Evolutionary conservation across 257 asterid genomes (phyloP).

Genomic region (Plectranthus barbatus): DNA sequence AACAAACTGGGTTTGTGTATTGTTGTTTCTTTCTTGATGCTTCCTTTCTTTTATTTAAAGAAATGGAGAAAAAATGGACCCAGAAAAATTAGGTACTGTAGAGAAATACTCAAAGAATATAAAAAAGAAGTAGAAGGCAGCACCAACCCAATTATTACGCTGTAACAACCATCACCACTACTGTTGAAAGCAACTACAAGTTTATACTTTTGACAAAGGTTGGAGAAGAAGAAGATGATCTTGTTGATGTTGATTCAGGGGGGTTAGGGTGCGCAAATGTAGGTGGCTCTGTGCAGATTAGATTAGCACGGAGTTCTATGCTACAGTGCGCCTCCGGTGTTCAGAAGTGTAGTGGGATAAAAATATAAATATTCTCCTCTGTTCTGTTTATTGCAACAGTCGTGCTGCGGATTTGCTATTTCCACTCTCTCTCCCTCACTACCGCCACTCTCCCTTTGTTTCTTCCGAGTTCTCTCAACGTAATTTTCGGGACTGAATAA

Average conservation of each 20-base stretch:
- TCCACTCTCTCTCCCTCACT: slow-evolving; percentile 6
- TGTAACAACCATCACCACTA: slow-evolving; percentile 1
- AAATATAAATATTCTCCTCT: too few relatives aligned
- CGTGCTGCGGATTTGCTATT: background rate
- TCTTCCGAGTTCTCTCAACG: background rate
- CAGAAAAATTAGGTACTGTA: slow-evolving; percentile 25
- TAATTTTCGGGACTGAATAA: too few relatives aligned
- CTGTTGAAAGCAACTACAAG: background rate
- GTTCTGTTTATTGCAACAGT: background rate
- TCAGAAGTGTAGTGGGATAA: background rate
- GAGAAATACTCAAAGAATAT: background rate
- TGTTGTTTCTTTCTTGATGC: slow-evolving; percentile 14
- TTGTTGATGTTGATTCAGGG: background rate
- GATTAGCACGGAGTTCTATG: slow-evolving; percentile 20
- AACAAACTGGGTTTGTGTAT: slow-evolving; percentile 10
- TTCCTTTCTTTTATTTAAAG: slow-evolving; percentile 1
- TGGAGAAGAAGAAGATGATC: background rate
- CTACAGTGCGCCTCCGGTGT: slow-evolving; percentile 1
- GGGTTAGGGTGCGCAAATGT: slow-evolving; percentile 18
- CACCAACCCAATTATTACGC: slow-evolving; percentile 31
- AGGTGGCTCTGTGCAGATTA: slow-evolving; percentile 30
- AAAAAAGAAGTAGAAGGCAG: slow-evolving; percentile 7
- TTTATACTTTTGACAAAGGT: background rate
- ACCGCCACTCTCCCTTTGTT: background rate
- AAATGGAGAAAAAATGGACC: background rate